Evolutionary conservation across 192 early-diverging fungal genomes (phyloP), one percentile per base, ranked within the genome.

Genomic region (Rhizoclosmatium sp.): DNA sequence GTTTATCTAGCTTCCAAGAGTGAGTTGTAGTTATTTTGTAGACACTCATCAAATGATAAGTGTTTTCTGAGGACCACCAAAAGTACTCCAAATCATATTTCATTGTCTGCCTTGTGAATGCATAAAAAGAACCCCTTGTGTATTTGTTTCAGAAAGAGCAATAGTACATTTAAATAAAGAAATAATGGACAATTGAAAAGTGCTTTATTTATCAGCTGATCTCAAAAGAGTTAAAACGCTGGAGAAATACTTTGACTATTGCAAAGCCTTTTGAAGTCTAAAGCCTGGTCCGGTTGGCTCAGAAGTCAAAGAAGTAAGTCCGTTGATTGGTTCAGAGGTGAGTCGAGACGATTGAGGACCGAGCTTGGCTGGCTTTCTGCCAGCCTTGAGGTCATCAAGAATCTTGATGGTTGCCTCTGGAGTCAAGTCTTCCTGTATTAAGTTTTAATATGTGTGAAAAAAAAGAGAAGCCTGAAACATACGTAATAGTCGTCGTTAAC

Each of bases 401-500:
- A 99, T 89, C 88, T 94, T 95, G 45, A 92, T 89, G 40, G 94
- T 97, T 1, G 93, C 85, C 76, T 96, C 94, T 47, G 96, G 91
- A 9, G 97, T 98, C 79, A 99, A 87, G 84, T 99, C 98, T 91
- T 99, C 98, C 89, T 96, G 64, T 5, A 46, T 44, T 7, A 12
- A 64, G 65, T 42, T 65, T 23, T 23, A 65, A 10, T 12, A 42
- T 46, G 68, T 16, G 40, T 69, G 4, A 80, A 70, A 82, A 31
- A 31, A 44, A 71, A 81, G 81, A 67, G 42, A 1, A 31, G 42
- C n/a, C 14, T 23, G 44, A 39, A 3, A 82, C 90, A 51, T 85
- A 93, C 92, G 85, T 93, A 98, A 85, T 99, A 99, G 75, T 99
- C 97, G 70, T 99, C 97, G 84, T 99, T 99, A 69, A 99, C 91